Evolutionary conservation across 2,329 filamentous ascomycete genomes (phyloP), one percentile per base, ranked within the genome.

Genomic region (Phoma sp.): DNA sequence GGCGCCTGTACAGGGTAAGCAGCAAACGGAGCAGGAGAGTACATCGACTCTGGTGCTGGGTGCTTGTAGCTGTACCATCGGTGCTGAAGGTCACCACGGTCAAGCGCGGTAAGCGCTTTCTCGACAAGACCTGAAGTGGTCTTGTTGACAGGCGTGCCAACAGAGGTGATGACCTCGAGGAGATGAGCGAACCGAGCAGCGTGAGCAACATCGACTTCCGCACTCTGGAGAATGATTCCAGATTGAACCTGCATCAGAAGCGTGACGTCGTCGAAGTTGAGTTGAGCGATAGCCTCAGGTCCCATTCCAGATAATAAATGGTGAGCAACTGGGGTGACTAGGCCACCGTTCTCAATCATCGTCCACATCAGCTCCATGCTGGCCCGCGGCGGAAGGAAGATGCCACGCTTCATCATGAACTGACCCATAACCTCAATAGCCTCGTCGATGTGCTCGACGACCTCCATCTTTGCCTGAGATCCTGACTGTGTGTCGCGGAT

Each of bases 401-500:
- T 76, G 50, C 78, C 79, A 56, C 77, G 79, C 68, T 82, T 80
- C 57, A 81, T 78, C 65, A 87, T 78, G 65, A 85, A 81, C 42
- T 79, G 79, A 48, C 83, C 83, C 59, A 88, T 81, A 56, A 87
- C 90, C 57, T 95, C 88, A 55, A 91, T 82, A 28, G 88, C 91
- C 75, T 97, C 93, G 60, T 96, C 93, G 56, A 97, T 88, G 76
- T 96, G 90, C 65, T 95, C 91, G 26, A 82, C 80, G 42, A 89
- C 75, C 54, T 91, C 85, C 52, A 78, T 75, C 60, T 77, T 78
- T 32, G 76, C 74, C 59, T 76, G 73, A 39, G 80, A 74, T 51
- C 82, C 80, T 17, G 77, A 71, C 43, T 83, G 81, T 18, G 83
- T 80, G 52, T 85, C 84, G 55, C 90, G 88, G 64, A 97, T 92